Conservation (phyloP, 148 eudicot species). For the Cornus florida region DNA sequence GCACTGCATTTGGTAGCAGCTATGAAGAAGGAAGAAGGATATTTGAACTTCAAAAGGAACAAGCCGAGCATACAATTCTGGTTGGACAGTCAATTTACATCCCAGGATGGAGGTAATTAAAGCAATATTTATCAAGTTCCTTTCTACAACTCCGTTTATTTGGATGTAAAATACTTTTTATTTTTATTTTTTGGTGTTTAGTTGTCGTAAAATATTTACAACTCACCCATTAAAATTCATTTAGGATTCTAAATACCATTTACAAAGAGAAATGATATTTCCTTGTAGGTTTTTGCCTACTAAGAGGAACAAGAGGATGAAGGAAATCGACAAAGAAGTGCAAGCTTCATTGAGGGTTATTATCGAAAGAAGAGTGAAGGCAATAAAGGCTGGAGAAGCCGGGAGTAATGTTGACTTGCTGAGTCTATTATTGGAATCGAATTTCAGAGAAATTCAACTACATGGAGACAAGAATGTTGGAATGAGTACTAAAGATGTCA, state of each 20-base stretch:
- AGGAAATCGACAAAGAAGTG: conserved; percentile 4
- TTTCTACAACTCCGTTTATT: no score
- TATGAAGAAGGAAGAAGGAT: conserved; percentile 21
- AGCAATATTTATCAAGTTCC: no score
- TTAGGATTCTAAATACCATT: no score
- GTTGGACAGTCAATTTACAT: background rate
- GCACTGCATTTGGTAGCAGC: no score
- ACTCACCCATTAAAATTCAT: no score
- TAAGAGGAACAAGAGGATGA: conserved; percentile 13
- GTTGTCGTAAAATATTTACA: no score
- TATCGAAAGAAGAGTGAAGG: conserved; percentile 6
- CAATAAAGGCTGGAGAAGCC: background rate
- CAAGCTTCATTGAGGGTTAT: background rate
- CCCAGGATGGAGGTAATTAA: conserved; percentile 22
- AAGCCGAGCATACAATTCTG: background rate
- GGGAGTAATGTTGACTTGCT: conserved; percentile 3
- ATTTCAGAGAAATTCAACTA: background rate
- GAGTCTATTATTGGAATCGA: conserved; percentile 15
- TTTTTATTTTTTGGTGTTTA: no score
- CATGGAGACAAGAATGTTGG: background rate
- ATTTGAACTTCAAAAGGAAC: conserved; percentile 23
- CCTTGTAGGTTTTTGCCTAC: conserved; percentile 20
- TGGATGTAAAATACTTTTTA: no score
- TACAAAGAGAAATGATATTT: no score
- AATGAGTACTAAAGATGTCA: conserved; percentile 3